A percentile compares a stretch with the other conserved stretches of the same genome.
phyloP scores from a whole-genome alignment of 1,284 basidiomycete species.

The Rhodotorula sp. region DNA sequence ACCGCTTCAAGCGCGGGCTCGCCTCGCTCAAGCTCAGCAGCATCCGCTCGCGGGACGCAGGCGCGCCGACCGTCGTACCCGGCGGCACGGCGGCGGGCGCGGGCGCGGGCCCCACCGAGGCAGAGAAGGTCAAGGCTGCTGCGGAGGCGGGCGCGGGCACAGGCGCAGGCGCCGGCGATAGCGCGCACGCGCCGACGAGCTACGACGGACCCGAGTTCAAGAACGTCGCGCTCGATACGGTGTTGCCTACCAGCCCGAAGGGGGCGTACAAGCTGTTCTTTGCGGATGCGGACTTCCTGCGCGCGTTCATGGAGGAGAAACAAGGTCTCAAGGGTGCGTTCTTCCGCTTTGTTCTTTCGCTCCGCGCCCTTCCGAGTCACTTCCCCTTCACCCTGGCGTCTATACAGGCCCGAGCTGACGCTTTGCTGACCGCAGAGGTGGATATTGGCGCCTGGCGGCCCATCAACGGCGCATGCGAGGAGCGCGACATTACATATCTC shows the following conservation, averaged over 20 bases:
- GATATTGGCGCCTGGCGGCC: constrained; percentile 90
- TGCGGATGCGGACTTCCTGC: constrained; percentile 82
- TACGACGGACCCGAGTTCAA: constrained; percentile 38
- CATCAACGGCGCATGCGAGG: constrained; percentile 53
- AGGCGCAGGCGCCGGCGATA: background rate
- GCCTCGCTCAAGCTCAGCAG: background rate
- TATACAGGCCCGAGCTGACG: too few species aligned
- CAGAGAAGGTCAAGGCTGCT: constrained; percentile 36
- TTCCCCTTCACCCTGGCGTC: too few species aligned
- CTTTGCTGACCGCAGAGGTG: constrained; percentile 61
- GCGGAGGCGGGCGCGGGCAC: constrained; percentile 9
- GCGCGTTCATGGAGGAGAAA: constrained; percentile 84
- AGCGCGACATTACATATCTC: constrained; percentile 89
- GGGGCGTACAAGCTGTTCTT: constrained; percentile 95
- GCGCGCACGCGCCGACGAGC: constrained; percentile 22
- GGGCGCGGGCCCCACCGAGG: constrained; percentile 34
- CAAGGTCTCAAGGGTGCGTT: constrained; percentile 60
- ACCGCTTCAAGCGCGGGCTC: constrained; percentile 23
- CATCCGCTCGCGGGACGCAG: background rate
- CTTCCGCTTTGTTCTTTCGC: background rate
- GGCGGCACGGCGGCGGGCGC: background rate
- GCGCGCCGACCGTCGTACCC: background rate
- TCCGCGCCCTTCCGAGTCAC: background rate
- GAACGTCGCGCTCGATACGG: constrained; percentile 35
- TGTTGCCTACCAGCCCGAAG: constrained; percentile 82